Base-by-base conservation (phyloP, 805 yeast genomes). In the Lipomyces spencermartinsiae region DNA sequence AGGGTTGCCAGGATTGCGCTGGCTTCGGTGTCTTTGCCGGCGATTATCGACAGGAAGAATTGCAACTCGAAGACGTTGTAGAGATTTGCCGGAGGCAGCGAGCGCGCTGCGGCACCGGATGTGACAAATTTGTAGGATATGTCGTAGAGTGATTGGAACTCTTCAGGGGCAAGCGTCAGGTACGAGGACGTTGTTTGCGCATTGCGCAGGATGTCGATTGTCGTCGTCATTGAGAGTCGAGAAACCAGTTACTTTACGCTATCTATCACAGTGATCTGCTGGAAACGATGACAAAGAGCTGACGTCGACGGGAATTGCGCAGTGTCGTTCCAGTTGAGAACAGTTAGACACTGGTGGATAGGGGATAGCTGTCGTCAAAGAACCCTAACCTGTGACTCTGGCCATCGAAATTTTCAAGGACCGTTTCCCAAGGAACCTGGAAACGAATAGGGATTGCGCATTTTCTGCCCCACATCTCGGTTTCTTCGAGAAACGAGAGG, bases 11-110 rank as follows among this genome's bases (percentile, higher is more conserved):
- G 83, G 69, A 86, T 80, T 10, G 85, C 78, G 72, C 89, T 86
- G 10, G 97, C 97, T 70, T 88, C 92, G 1, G 82, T 78, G 75
- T 92, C 97, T 66, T 87, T 84, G 61, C 85, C 82, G n/a, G 89
- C 80, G 64, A 84, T 77, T 49, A 93, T 77, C 4, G 88, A 80
- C 19, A 93, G 81, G 74, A 86, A 86, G 77, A 92, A 91, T 62
- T 90, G 87, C 74, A 92, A 83, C 76, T 92, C 97, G 71, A 88
- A 81, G 37, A 93, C 77, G 7, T 85, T 82, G 76, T 84, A 88
- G 62, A 84, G 78, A n/a, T 86, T 83, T 1, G 77, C 74, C 9
- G 81, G 78, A 29, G 65, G 68, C 25, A 80, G 78, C n/a, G 80
- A 72, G 22, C 67, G 64, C 9, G 61, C 39, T 12, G 68, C 63